Conservation (phyloP, 2,329 filamentous ascomycete species). For the Intubia oerlemansii region DNA sequence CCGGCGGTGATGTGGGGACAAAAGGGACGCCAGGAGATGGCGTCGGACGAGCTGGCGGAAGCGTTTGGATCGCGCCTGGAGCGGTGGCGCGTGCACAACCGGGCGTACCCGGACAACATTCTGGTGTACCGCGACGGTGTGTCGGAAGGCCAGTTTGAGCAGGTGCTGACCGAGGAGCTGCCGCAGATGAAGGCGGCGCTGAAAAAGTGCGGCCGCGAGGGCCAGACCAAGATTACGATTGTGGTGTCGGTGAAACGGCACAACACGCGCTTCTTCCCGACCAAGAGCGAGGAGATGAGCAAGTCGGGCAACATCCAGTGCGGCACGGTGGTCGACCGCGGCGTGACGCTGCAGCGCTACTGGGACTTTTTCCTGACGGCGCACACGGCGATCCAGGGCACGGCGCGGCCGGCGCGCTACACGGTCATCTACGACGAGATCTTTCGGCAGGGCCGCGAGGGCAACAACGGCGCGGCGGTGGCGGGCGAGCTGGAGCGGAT, state of each 20-base stretch:
- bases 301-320: slow-evolving; percentile 45
- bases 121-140: slow-evolving; percentile 80
- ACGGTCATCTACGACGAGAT: slow-evolving; percentile 53
- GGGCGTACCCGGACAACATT: slow-evolving; percentile 44
- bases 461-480: slow-evolving; percentile 13
- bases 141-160: slow-evolving; percentile 61
- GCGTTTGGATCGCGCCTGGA: slow-evolving; percentile 43
- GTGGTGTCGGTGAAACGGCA: slow-evolving; percentile 76
- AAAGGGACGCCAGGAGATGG: slow-evolving; percentile 45
- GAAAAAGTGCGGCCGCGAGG: slow-evolving; percentile 15
- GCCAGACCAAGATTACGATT: slow-evolving; percentile 46
- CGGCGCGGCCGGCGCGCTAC: slow-evolving; percentile 69
- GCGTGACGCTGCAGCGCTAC: slow-evolving; percentile 49
- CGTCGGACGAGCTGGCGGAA: slow-evolving; percentile 31
- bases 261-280: slow-evolving; percentile 71
- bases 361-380: slow-evolving; percentile 80
- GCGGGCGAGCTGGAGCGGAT: slow-evolving; percentile 50
- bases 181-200: slow-evolving; percentile 47
- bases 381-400: slow-evolving; percentile 41
- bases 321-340: slow-evolving; percentile 72
- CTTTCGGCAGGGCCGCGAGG: slow-evolving; percentile 21
- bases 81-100: slow-evolving; percentile 38
- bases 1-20: slow-evolving; percentile 55
- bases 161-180: slow-evolving; percentile 48
- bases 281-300: slow-evolving; percentile 17